Percentiles rank a stretch among this genome's conserved stretches.
Evolutionary conservation across 441 rosid genomes (phyloP).

Genomic region (Adansonia rubrostipa): DNA sequence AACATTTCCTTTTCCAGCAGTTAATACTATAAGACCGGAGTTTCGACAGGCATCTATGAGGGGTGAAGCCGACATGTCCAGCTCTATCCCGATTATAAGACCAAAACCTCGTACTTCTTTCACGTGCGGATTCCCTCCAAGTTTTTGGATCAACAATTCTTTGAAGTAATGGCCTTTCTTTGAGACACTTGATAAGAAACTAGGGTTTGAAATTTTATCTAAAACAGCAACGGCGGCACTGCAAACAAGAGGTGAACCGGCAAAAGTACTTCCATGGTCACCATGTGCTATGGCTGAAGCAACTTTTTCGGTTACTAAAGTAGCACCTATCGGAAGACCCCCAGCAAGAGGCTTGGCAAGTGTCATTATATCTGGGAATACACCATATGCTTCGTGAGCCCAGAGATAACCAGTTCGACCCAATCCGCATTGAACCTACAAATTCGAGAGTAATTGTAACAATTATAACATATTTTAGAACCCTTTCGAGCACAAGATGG

Average conservation of each 20-base stretch:
- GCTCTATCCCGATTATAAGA: slow-evolving; percentile 75
- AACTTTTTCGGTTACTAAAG: slow-evolving; percentile 71
- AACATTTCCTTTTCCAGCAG: slow-evolving; percentile 88
- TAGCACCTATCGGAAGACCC: slow-evolving; percentile 82
- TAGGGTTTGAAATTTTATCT: slow-evolving; percentile 65
- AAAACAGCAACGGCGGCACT: slow-evolving; percentile 63
- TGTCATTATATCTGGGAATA: slow-evolving; percentile 83
- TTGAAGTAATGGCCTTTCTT: slow-evolving; percentile 69
- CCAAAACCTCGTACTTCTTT: slow-evolving; percentile 86
- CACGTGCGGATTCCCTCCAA: slow-evolving; percentile 67
- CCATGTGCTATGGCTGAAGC: slow-evolving; percentile 65
- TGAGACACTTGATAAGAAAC: slow-evolving; percentile 67
- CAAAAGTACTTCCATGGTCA: slow-evolving; percentile 91
- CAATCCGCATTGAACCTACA: slow-evolving; percentile 85
- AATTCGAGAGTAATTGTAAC: background rate
- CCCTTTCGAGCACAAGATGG: background rate
- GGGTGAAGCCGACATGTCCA: slow-evolving; percentile 65
- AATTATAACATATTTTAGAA: background rate
- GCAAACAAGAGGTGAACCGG: slow-evolving; percentile 76
- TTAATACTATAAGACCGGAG: slow-evolving; percentile 69
- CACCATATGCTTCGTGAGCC: slow-evolving; percentile 74
- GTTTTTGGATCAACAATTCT: slow-evolving; percentile 51
- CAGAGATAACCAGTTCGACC: slow-evolving; percentile 80
- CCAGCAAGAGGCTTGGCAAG: slow-evolving; percentile 90
- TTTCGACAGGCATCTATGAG: slow-evolving; percentile 79